Evolutionary conservation across 768 basidiomycete species (phyloP).

Genomic region (Auricularia auricula-judae): DNA sequence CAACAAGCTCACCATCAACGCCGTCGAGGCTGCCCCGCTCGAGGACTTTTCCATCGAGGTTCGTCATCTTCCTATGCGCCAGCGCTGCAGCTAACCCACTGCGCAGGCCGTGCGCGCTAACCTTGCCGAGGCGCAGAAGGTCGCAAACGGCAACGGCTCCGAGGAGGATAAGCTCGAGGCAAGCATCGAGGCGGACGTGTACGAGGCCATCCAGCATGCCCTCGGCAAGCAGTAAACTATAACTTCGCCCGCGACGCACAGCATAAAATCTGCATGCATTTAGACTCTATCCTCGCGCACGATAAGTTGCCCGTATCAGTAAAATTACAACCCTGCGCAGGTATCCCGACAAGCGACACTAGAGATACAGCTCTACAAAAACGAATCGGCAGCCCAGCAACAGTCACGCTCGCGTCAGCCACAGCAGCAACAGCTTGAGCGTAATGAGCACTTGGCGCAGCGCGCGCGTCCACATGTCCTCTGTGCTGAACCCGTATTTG

Average conservation of each 20-base stretch:
- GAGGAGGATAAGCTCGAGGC: slow-evolving; percentile 94
- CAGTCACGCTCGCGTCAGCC: slow-evolving; percentile 39
- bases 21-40: slow-evolving; percentile 88
- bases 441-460: slow-evolving; percentile 84
- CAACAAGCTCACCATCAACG: slow-evolving; percentile 94
- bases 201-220: slow-evolving; percentile 88
- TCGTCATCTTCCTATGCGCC: slow-evolving; percentile 13
- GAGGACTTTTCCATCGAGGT: slow-evolving; percentile 90
- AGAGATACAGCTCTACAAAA: too few relatives aligned
- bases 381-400: too few relatives aligned
- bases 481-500: slow-evolving; percentile 88
- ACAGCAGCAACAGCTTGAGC: slow-evolving; percentile 78
- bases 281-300: too few relatives aligned
- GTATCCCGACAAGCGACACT: too few relatives aligned
- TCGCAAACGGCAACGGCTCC: slow-evolving; percentile 69
- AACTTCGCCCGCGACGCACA: background rate
- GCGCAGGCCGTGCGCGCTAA: slow-evolving; percentile 78
- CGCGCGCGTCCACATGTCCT: slow-evolving; percentile 93
- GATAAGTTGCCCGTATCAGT: too few relatives aligned
- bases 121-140: slow-evolving; percentile 78
- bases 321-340: too few relatives aligned
- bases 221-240: slow-evolving; percentile 36
- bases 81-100: background rate
- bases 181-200: slow-evolving; percentile 89
- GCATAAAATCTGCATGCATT: too few relatives aligned